Evolutionary conservation across 2,329 filamentous ascomycete genomes (phyloP).

Genomic region (Dothiorella sarmentorum): DNA sequence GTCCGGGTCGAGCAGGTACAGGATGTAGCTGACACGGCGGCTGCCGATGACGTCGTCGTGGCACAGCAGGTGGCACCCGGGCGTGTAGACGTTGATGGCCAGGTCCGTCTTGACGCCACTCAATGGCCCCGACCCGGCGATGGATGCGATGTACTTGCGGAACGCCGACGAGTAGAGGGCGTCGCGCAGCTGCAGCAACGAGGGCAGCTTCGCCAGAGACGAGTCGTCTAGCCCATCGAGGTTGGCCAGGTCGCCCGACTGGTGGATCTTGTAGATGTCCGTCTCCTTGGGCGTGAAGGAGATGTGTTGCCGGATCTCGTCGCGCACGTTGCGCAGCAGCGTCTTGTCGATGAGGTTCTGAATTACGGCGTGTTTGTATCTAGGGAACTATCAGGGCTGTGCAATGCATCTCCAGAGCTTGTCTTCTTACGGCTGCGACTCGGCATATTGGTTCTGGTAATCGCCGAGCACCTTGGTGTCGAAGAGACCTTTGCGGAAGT

Average conservation of each 20-base stretch:
- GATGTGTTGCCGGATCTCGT: constrained; percentile 85
- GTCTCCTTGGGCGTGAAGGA: constrained; percentile 98
- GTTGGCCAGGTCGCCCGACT: constrained; percentile 95
- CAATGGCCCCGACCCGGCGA: constrained; percentile 81
- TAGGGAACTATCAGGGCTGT: constrained; percentile 26
- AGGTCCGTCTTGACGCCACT: constrained; percentile 96
- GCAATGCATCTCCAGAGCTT: not conserved
- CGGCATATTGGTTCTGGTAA: constrained; percentile 37
- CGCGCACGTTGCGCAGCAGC: constrained; percentile 80
- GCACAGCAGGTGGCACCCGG: constrained; percentile 90
- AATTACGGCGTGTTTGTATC: constrained; percentile 93
- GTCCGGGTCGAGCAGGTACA: constrained; percentile 93
- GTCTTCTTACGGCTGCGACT: constrained; percentile 37
- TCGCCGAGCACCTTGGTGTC: constrained; percentile 33
- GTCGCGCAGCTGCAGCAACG: constrained; percentile 86
- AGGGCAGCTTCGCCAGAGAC: constrained; percentile 80
- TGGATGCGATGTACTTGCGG: constrained; percentile 79
- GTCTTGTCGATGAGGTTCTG: constrained; percentile 71
- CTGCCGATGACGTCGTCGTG: constrained; percentile 99
- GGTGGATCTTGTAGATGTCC: constrained; percentile 99
- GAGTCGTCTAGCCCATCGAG: constrained; percentile 88
- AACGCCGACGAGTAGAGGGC: constrained; percentile 89
- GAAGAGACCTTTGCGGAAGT: constrained; percentile 39
- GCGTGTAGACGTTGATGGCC: constrained; percentile 98
- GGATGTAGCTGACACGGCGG: constrained; percentile 90